Evolutionary conservation across 2,329 filamentous ascomycete species (phyloP).

Genomic region (Pseudohalonectria lignicola): DNA sequence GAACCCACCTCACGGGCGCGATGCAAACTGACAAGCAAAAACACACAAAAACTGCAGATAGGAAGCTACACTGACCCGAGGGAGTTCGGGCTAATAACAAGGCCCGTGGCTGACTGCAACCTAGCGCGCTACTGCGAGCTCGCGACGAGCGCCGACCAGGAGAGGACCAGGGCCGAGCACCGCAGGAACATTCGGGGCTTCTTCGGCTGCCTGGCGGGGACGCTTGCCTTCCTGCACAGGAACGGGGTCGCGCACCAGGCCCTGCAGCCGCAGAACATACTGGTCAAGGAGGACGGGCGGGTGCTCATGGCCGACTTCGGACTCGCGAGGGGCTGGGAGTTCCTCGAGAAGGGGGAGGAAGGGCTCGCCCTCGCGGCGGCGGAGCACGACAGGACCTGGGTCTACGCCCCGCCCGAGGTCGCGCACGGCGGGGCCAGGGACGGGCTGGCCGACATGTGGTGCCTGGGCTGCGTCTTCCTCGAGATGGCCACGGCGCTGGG

Average conservation of each 20-base stretch:
- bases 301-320: not conserved
- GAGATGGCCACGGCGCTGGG: not conserved
- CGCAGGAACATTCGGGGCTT: not conserved
- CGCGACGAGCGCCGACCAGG: not conserved
- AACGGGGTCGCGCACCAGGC: not conserved
- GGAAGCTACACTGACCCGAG: not conserved
- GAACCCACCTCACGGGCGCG: too few relatives aligned
- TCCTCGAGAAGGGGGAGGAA: not conserved
- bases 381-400: not conserved
- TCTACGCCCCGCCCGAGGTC: not conserved
- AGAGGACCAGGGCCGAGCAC: too few relatives aligned
- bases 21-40: too few relatives aligned
- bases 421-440: not conserved
- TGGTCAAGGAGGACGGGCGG: not conserved
- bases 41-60: not conserved
- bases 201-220: not conserved
- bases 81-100: not conserved
- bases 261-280: not conserved
- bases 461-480: not conserved
- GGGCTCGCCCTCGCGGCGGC: too few relatives aligned
- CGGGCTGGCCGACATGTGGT: not conserved
- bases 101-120: not conserved
- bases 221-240: not conserved
- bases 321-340: not conserved
- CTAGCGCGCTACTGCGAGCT: not conserved